Base-by-base conservation (phyloP, 1,139 yeast genomes). In the Zygosaccharomyces sapae region DNA sequence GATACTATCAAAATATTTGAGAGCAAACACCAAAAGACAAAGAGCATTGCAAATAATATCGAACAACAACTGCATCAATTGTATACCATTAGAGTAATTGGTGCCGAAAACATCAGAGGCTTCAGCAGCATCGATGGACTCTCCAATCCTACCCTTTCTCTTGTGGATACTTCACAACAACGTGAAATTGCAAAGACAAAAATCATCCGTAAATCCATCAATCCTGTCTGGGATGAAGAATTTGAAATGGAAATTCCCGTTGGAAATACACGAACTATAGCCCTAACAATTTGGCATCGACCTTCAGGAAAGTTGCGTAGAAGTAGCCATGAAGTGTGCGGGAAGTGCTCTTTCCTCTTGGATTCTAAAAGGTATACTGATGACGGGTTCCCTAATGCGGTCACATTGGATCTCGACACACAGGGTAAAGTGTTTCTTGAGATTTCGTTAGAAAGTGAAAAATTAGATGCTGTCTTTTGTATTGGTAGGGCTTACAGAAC, bases 151-250 rank as follows among this genome's bases (percentile, higher is more conserved):
- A 83, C 83, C 57, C 85, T 86, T 0, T 77, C 83, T 0, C 64
- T 90, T 22, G 75, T 79, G 3, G 95, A 88, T 53, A 77, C 83
- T 5, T 68, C 69, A 41, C 73, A 74, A 1, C 73, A 80, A 44
- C 73, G 72, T 45, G 79, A 83, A 18, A 73, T 86, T 43, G 95
- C 87, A 4, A 80, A 79, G 55, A 89, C 97, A 0, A 74, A 88
- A 58, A 75, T 83, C 0, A 71, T 86, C 5, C 72, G 74, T 38
- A 79, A 78, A 47, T 79, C 82, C 4, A 68, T 77, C 31, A 81
- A 81, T 57, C 97, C 97, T 0, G 80, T 77, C 20, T 92, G 96
- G 95, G 87, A 87, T 58, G 97, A 92, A 69, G 86, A 83, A 48
- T 85, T 86, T 62, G 96, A 89, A 60, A 66, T 86, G 33, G 69